These are phyloP conservation scores for Sphagnum tenellum DNA, from an alignment of 225 moss, liverwort and hornwort genomes.

Conservation along the genomic window DNA sequence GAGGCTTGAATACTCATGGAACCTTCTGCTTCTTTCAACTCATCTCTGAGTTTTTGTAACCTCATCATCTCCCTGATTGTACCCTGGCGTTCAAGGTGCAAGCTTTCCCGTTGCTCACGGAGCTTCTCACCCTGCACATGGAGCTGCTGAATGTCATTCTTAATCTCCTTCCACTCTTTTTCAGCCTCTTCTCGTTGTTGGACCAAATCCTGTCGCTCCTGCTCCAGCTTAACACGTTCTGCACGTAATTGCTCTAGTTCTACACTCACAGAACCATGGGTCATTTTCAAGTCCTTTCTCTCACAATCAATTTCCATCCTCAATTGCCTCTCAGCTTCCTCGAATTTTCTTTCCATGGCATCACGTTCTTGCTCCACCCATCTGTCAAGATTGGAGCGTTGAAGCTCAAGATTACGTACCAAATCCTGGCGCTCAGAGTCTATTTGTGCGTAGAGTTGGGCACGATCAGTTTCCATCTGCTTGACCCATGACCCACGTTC, in stretches of 20 bases:
- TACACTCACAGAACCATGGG: conserved; percentile 27
- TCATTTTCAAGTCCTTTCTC: conserved; percentile 54
- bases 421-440: conserved; percentile 81
- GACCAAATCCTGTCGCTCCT: conserved; percentile 60
- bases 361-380: conserved; percentile 77
- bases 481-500: conserved; percentile 76
- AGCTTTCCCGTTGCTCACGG: conserved; percentile 78
- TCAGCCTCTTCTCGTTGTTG: conserved; percentile 76
- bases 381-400: conserved; percentile 70
- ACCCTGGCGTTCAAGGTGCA: conserved; percentile 65
- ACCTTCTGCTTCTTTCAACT: conserved; percentile 65
- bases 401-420: conserved; percentile 62
- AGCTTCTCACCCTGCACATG: conserved; percentile 86
- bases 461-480: conserved; percentile 66
- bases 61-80: conserved; percentile 46
- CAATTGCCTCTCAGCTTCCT: conserved; percentile 62
- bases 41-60: conserved; percentile 57
- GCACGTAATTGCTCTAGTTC: conserved; percentile 42
- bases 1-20: conserved; percentile 41
- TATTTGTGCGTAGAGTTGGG: conserved; percentile 69
- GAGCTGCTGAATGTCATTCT: conserved; percentile 83
- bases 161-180: conserved; percentile 83
- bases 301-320: conserved; percentile 60
- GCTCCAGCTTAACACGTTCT: conserved; percentile 77
- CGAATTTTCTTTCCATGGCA: conserved; percentile 54